A percentile compares a stretch with the other conserved stretches of the same genome.
These are phyloP conservation scores for Sphaerosporella brunnea DNA, from an alignment of 495 filamentous ascomycete species.

Conservation along the genomic window DNA sequence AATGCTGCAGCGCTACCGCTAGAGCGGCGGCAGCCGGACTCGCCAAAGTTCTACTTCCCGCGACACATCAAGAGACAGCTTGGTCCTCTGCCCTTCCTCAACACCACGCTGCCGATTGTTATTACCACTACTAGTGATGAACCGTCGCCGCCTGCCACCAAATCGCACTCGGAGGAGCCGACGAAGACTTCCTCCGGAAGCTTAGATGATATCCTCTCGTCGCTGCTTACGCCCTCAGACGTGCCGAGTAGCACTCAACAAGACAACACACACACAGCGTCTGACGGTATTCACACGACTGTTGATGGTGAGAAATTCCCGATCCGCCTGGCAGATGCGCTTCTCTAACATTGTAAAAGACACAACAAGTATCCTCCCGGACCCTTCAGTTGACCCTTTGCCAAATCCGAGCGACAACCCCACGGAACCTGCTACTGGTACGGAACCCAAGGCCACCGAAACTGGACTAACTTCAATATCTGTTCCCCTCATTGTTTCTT, in stretches of 20 bases:
- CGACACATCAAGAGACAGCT: constrained; percentile 40
- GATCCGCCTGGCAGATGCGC: not conserved
- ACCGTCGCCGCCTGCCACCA: constrained; percentile 9
- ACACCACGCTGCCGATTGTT: not conserved
- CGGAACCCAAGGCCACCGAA: not conserved
- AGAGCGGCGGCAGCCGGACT: constrained; percentile 23
- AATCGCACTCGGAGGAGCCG: constrained; percentile 7
- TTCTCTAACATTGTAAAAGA: not conserved
- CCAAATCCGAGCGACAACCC: not conserved
- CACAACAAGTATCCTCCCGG: too few species aligned
- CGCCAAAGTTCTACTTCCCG: constrained; percentile 42
- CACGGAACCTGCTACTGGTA: not conserved
- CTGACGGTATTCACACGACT: not conserved
- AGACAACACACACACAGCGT: not conserved
- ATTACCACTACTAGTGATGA: not conserved
- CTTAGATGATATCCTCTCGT: not conserved
- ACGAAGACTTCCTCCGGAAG: not conserved
- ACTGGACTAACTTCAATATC: not conserved
- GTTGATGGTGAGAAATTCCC: not conserved
- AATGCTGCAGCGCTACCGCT: constrained; percentile 16
- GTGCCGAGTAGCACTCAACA: not conserved
- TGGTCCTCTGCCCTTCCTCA: constrained; percentile 17
- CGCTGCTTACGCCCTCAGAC: not conserved
- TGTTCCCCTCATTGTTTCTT: not conserved
- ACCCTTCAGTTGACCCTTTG: too few species aligned